Percentiles rank a stretch among this genome's conserved stretches.
These are phyloP conservation scores for Akanthomyces muscarius DNA, from an alignment of 2,329 filamentous ascomycete species.

Conservation along the genomic window DNA sequence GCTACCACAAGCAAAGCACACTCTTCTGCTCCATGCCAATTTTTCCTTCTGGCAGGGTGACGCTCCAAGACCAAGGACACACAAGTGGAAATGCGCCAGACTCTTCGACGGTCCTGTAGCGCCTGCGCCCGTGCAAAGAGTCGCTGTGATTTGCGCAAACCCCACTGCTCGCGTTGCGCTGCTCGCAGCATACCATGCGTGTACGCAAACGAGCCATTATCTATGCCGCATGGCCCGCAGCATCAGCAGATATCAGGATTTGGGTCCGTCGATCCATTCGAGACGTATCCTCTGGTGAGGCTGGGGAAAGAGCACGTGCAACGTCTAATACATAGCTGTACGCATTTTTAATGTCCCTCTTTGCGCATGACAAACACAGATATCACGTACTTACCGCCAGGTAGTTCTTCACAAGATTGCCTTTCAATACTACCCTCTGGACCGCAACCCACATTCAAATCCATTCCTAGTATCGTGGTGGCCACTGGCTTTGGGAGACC, in stretches of 20 bases:
- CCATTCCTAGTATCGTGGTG: constrained; percentile 58
- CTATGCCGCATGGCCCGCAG: constrained; percentile 21
- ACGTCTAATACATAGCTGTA: constrained; percentile 54
- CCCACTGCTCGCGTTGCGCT: constrained; percentile 51
- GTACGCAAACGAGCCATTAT: constrained; percentile 52
- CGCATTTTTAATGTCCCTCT: constrained; percentile 21
- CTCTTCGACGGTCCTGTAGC: constrained; percentile 54
- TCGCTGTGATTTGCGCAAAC: constrained; percentile 51
- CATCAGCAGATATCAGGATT: constrained; percentile 14
- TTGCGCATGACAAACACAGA: not conserved
- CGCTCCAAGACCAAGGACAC: not conserved
- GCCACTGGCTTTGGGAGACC: constrained; percentile 53
- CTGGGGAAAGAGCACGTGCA: constrained; percentile 49
- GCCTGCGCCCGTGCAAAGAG: constrained; percentile 54
- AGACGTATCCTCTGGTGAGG: constrained; percentile 51
- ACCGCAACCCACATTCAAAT: constrained; percentile 48
- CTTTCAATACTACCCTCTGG: constrained; percentile 57
- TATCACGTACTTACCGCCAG: constrained; percentile 15
- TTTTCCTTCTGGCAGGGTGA: not conserved
- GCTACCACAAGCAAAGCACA: not conserved
- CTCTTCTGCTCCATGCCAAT: not conserved
- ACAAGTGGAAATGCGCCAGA: constrained; percentile 43
- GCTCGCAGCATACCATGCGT: constrained; percentile 44
- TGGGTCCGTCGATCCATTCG: constrained; percentile 47
- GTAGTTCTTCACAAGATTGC: constrained; percentile 54